These are phyloP conservation scores for Leccinellum luteum DNA, from an alignment of 768 basidiomycete species.

Conservation along the genomic window DNA sequence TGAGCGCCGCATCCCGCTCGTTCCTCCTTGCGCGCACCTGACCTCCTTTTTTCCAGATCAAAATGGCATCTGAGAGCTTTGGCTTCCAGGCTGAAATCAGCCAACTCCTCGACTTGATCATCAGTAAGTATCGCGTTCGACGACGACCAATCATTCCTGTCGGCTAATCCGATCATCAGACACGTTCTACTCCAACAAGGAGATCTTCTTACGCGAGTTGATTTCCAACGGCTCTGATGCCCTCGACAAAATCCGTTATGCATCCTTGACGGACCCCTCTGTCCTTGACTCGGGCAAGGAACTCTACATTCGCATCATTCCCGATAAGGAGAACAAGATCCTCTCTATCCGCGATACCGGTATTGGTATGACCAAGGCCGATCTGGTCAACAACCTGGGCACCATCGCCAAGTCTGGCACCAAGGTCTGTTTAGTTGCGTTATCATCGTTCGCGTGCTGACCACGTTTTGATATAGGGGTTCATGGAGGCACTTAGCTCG, in stretches of 20 bases:
- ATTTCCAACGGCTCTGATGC: conserved; percentile 99
- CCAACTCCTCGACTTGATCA: conserved; percentile 97
- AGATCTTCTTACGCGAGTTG: conserved; percentile 98
- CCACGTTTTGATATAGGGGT: conserved; percentile 55
- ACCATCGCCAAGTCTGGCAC: conserved; percentile 95
- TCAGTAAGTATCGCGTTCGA: conserved; percentile 59
- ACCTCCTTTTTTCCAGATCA: conserved; percentile 19
- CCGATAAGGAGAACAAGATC: conserved; percentile 94
- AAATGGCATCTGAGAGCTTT: conserved; percentile 83
- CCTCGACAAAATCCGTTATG: conserved; percentile 98
- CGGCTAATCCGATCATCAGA: conserved; percentile 44
- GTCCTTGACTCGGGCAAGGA: conserved; percentile 90
- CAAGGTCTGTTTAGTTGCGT: conserved; percentile 50
- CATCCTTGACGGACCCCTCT: conserved; percentile 90
- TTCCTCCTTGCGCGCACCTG: neutral
- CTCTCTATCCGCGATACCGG: conserved; percentile 92
- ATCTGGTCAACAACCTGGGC: conserved; percentile 98
- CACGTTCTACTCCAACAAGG: conserved; percentile 99
- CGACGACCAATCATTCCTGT: neutral
- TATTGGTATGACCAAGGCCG: conserved; percentile 99
- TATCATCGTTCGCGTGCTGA: conserved; percentile 5
- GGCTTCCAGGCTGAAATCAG: conserved; percentile 99
- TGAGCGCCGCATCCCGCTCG: conserved; percentile 6
- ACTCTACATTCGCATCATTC: conserved; percentile 89
- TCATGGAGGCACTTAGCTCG: conserved; percentile 97